Percentiles rank a stretch among this genome's conserved stretches.
Evolutionary conservation across 1,139 yeast genomes (phyloP).

Genomic region (Diutina mesorugosa): DNA sequence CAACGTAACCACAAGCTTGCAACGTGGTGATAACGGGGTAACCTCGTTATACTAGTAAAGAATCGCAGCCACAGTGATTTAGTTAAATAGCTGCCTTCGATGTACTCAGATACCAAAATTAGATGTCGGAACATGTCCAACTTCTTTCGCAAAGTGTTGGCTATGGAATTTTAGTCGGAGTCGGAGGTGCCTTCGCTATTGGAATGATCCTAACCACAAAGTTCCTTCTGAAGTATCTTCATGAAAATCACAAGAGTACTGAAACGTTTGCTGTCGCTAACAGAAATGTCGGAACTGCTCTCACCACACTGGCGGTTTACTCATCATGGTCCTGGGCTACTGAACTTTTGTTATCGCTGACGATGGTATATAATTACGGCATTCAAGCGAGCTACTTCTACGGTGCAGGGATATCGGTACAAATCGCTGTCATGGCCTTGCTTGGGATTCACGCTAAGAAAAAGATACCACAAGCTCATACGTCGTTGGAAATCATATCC

Average conservation of each 20-base stretch:
- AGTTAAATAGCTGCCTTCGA: no score
- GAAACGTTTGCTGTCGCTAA: constrained; percentile 20
- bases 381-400: constrained; percentile 15
- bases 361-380: constrained; percentile 10
- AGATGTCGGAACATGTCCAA: neutral
- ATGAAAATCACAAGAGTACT: constrained; percentile 16
- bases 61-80: neutral
- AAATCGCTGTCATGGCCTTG: constrained; percentile 16
- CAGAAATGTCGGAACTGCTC: constrained; percentile 14
- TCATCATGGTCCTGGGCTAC: constrained; percentile 6
- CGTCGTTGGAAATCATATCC: constrained; percentile 17
- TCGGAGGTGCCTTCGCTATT: constrained; percentile 17
- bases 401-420: constrained; percentile 17
- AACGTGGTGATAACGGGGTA: neutral
- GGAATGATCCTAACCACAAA: constrained; percentile 17
- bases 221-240: constrained; percentile 12
- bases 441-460: constrained; percentile 19
- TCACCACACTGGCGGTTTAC: constrained; percentile 17
- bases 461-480: constrained; percentile 17
- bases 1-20: neutral
- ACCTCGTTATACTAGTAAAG: neutral
- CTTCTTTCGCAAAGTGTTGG: constrained; percentile 14
- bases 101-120: neutral
- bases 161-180: constrained; percentile 18
- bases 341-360: neutral